A percentile compares a stretch with the other conserved stretches of the same genome.
phyloP scores from a whole-genome alignment of 1,284 basidiomycete genomes.

The Termitomyces sp. region DNA sequence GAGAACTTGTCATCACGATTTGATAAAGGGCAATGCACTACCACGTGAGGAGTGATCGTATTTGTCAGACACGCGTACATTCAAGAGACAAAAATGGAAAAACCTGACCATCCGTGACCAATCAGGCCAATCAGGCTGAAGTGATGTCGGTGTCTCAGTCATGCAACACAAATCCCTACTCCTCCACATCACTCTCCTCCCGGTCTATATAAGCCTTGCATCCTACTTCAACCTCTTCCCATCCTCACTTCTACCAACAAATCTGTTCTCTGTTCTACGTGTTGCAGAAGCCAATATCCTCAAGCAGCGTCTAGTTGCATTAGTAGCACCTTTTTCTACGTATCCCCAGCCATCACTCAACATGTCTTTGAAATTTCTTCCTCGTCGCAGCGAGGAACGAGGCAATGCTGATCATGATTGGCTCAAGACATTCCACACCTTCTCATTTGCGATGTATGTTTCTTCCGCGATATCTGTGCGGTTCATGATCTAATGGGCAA shows the following conservation, averaged over 20 bases:
- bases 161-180: constrained; percentile 29
- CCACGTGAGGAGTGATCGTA: neutral
- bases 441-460: constrained; percentile 72
- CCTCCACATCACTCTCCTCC: constrained; percentile 31
- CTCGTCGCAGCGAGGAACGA: constrained; percentile 61
- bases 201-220: constrained; percentile 36
- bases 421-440: constrained; percentile 90
- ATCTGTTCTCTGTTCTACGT: constrained; percentile 18
- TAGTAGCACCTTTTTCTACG: constrained; percentile 8
- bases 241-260: constrained; percentile 17
- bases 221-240: constrained; percentile 26
- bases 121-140: neutral
- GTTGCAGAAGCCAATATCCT: constrained; percentile 16
- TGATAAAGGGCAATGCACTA: neutral
- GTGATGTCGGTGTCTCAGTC: constrained; percentile 16
- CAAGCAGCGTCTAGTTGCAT: constrained; percentile 8
- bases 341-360: constrained; percentile 15
- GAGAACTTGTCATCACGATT: neutral
- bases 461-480: neutral
- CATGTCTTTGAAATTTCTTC: constrained; percentile 39
- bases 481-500: neutral
- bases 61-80: constrained; percentile 5
- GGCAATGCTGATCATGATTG: constrained; percentile 84
- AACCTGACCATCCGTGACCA: constrained; percentile 6
- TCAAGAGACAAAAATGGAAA: constrained; percentile 1